Percentiles rank a stretch among this genome's conserved stretches.
These are phyloP conservation scores for Fusarium sp. DNA, from an alignment of 2,329 filamentous ascomycete species.

Conservation along the genomic window DNA sequence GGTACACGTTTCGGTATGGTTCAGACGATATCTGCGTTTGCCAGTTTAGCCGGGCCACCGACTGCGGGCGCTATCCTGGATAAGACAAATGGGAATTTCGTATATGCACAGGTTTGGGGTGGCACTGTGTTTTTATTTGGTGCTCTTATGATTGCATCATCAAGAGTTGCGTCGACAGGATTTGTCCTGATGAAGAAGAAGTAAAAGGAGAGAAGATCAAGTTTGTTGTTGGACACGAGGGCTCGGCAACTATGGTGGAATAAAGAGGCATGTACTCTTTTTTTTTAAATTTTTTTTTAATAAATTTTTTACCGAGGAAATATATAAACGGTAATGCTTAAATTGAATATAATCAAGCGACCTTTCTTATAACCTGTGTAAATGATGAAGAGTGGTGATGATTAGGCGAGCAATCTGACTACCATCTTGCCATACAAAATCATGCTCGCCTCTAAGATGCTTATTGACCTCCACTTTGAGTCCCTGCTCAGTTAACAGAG, in stretches of 20 bases:
- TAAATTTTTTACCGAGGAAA: background rate
- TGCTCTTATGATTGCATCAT: conserved; percentile 49
- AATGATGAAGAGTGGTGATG: conserved; percentile 45
- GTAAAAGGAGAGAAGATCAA: background rate
- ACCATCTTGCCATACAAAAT: conserved; percentile 73
- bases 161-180: conserved; percentile 54
- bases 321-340: conserved; percentile 29
- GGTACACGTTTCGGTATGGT: conserved; percentile 60
- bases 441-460: conserved; percentile 69
- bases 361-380: conserved; percentile 18
- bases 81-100: conserved; percentile 48
- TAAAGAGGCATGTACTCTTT: background rate
- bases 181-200: conserved; percentile 54
- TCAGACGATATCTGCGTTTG: conserved; percentile 56
- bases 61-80: conserved; percentile 51
- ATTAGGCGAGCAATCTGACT: conserved; percentile 65
- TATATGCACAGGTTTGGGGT: conserved; percentile 62
- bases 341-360: conserved; percentile 5
- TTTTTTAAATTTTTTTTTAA: no score
- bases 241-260: background rate
- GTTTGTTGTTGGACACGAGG: background rate
- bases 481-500: conserved; percentile 57
- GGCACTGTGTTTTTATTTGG: conserved; percentile 56
- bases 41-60: conserved; percentile 57
- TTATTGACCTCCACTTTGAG: conserved; percentile 49